Percentiles rank a stretch among this genome's conserved stretches.
Conservation (phyloP, 495 filamentous ascomycete genomes). For the Neurospora terricola region DNA sequence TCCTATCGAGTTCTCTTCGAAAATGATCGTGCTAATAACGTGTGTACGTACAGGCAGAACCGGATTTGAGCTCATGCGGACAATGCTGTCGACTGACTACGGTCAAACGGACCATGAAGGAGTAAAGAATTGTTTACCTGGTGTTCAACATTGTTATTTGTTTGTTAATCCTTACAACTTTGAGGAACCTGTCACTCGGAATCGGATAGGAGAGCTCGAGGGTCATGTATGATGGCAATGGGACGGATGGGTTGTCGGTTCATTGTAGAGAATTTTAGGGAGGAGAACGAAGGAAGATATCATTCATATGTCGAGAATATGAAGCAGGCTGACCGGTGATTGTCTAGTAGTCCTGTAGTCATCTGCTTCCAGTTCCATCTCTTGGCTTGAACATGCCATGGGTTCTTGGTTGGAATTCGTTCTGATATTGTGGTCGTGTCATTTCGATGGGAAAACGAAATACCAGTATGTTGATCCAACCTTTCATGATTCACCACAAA, state of each 20-base stretch:
- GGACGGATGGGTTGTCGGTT: background rate
- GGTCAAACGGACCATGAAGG: background rate
- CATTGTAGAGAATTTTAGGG: background rate
- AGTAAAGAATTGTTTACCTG: background rate
- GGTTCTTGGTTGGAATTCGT: background rate
- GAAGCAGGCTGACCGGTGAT: background rate
- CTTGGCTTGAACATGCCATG: no score
- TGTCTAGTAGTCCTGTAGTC: background rate
- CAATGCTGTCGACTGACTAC: background rate
- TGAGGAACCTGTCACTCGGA: background rate
- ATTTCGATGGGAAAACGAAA: background rate
- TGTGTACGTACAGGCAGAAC: background rate
- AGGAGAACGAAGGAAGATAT: background rate
- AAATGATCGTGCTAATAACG: background rate
- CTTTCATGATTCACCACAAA: background rate
- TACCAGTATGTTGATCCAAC: background rate
- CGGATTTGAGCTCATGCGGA: background rate
- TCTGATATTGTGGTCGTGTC: background rate
- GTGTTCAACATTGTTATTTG: background rate
- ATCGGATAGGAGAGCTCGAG: background rate
- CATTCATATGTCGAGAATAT: background rate
- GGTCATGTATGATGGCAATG: background rate
- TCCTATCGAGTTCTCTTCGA: background rate
- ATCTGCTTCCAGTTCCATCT: background rate
- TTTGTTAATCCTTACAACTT: no score